Base-by-base conservation (phyloP, 1,139 yeast species). In the Zygoascus hellenicus region DNA sequence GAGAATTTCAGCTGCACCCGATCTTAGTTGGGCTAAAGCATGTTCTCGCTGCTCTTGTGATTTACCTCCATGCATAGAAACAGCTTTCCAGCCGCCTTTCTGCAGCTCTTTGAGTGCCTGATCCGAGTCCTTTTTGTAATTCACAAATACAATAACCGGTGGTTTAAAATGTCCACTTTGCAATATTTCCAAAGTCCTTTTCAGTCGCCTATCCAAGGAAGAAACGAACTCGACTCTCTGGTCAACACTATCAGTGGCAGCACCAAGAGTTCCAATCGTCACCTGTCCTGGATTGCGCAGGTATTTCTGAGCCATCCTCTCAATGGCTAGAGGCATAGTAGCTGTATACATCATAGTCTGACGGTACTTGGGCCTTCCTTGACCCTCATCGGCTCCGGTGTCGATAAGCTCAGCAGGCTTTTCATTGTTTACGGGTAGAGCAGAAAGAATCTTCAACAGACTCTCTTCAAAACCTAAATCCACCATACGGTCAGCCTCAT, bases 401-500 rank as follows among this genome's bases (percentile, higher is more conserved):
- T 22, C 26, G 7, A 22, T 7, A 14, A 44, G 36, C 9, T 62
- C 63, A 26, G 60, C 58, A 1, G 66, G 62, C 48, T 61, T 65
- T 6, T 71, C 52, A 35, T 58, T 62, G 28, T 56, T 46, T 1
- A 53, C 61, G 2, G 74, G 87, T 32, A 81, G 65, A 19, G 67
- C 64, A 7, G 68, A 68, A 48, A 86, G 65, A 15, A 92, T 77
- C 28, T 73, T 70, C 33, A 75, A 76, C 41, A 92, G 75, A 54
- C 88, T 88, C 43, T 79, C 85, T 59, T 89, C 96, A 63, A 92
- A 90, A 2, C 97, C 97, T 77, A 90, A 75, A 62, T 90, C 96
- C 39, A 92, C 82, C 97, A 90, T 90, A 58, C 89, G 73, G 64
- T 90, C 97, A 1, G 96, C 96, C 65, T 90, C 97, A 68, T 90